Base-by-base conservation (phyloP, 2,329 filamentous ascomycete species). In the Emergomyces orientalis region DNA sequence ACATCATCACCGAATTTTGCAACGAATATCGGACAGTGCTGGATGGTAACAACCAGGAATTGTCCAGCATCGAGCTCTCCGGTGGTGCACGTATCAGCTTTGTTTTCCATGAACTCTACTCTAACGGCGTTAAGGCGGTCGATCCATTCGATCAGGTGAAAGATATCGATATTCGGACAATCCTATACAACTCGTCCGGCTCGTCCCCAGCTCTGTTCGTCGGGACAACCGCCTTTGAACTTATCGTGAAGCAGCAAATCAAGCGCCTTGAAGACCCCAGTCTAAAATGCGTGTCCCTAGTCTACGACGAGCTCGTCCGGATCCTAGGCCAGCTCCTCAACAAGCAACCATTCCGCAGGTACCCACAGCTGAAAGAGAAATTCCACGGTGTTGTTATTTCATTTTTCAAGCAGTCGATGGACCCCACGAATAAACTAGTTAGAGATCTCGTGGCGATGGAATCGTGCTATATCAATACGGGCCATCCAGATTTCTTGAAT, bases 331-430 rank as follows among this genome's bases (percentile, higher is more conserved):
- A 97, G 76, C 84, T 97, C 22, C 85, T 99, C 61, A 84, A 84
- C 76, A 99, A 97, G 82, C 84, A 88, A 69, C 81, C 96, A 58
- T 99, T 96, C 83, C 86, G 93, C 66, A 85, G 94, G 65, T 99
- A 99, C 73, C 94, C 94, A n/a, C 80, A 82, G 66, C 82, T 99
- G 62, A 97, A 97, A 82, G 94, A 99, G 81, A 97, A 96, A 80
- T 90, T 99, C 77, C 92, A 99, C 75, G 82, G 82, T 14, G 92
- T 96, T 17, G 93, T 97, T 59, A 94, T 99, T 69, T 72, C 81
- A 11, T 99, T 99, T 78, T 97, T 97, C 83, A 97, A 97, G 80
- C 96, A 96, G 80, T 88, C 91, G 61, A 96, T 97, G 90, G 91
- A 97, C 61, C 94, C 94, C 7, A 96, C 94, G 45, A 97, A 97